Percentiles rank a stretch among this genome's conserved stretches.
Conservation (phyloP, 2,329 filamentous ascomycete species). For the Colletotrichum limetticola region DNA sequence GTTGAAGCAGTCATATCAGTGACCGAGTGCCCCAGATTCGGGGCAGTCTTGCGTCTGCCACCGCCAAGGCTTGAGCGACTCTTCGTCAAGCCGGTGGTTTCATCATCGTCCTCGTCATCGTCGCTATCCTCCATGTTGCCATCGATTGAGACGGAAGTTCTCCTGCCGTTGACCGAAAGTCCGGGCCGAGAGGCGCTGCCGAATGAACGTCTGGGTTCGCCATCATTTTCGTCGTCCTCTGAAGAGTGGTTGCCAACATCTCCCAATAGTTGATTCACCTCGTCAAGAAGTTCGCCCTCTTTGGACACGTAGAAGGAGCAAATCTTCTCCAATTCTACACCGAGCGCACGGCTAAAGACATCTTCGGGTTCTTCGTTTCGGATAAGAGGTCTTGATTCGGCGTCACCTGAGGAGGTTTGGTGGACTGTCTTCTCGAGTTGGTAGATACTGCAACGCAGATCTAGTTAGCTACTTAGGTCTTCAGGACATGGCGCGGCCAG, state of each 20-base stretch:
- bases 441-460: slow-evolving; percentile 77
- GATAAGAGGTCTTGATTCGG: slow-evolving; percentile 87
- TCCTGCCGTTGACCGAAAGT: slow-evolving; percentile 53
- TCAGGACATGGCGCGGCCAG: not conserved
- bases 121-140: slow-evolving; percentile 72
- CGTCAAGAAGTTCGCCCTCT: slow-evolving; percentile 85
- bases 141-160: slow-evolving; percentile 56
- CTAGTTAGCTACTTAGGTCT: slow-evolving; percentile 21
- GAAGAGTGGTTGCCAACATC: slow-evolving; percentile 77
- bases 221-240: slow-evolving; percentile 45
- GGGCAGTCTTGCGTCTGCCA: slow-evolving; percentile 50
- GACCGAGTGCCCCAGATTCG: slow-evolving; percentile 51
- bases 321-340: slow-evolving; percentile 93
- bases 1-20: slow-evolving; percentile 72
- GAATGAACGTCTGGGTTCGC: slow-evolving; percentile 29
- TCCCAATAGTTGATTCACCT: slow-evolving; percentile 79
- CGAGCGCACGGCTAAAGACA: slow-evolving; percentile 83
- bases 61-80: slow-evolving; percentile 50
- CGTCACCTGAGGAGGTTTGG: slow-evolving; percentile 72
- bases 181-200: slow-evolving; percentile 37
- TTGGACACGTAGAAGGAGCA: slow-evolving; percentile 90
- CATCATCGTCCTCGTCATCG: slow-evolving; percentile 72
- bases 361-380: slow-evolving; percentile 79
- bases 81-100: slow-evolving; percentile 65
- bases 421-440: slow-evolving; percentile 88